These are phyloP conservation scores for Sungouiozyma intestinalis DNA, from an alignment of 805 yeast genomes.

Conservation along the genomic window DNA sequence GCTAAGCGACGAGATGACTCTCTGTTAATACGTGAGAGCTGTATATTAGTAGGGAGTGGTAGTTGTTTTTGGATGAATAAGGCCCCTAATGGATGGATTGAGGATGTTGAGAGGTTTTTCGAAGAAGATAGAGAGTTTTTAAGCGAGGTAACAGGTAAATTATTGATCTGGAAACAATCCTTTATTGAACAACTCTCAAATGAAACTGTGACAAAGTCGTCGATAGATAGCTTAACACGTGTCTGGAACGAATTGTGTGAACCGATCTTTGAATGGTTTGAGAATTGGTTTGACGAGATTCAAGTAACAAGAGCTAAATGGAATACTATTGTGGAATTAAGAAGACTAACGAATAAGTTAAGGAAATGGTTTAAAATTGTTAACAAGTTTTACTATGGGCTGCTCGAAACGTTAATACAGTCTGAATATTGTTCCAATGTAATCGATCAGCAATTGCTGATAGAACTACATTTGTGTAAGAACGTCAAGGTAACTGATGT, in stretches of 20 bases:
- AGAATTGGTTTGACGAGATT: conserved; percentile 22
- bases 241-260: conserved; percentile 53
- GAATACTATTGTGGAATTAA: conserved; percentile 36
- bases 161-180: background rate
- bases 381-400: conserved; percentile 36
- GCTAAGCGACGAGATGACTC: too few relatives aligned
- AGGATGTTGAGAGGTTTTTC: background rate
- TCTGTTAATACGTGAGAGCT: too few relatives aligned
- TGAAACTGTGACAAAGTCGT: background rate
- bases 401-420: conserved; percentile 25
- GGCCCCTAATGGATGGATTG: background rate
- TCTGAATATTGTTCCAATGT: conserved; percentile 7
- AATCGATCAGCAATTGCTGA: conserved; percentile 6
- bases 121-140: background rate
- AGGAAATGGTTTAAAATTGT: conserved; percentile 39
- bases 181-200: background rate
- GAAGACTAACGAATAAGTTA: conserved; percentile 43
- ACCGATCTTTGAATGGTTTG: conserved; percentile 50
- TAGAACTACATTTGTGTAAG: conserved; percentile 3
- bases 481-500: background rate
- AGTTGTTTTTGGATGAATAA: background rate
- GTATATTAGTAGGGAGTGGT: too few relatives aligned
- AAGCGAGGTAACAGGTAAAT: background rate
- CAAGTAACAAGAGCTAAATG: conserved; percentile 12
- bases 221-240: background rate